Base-by-base conservation (phyloP, 371 early-diverging fungal species). In the Rhizopus microsporus region DNA sequence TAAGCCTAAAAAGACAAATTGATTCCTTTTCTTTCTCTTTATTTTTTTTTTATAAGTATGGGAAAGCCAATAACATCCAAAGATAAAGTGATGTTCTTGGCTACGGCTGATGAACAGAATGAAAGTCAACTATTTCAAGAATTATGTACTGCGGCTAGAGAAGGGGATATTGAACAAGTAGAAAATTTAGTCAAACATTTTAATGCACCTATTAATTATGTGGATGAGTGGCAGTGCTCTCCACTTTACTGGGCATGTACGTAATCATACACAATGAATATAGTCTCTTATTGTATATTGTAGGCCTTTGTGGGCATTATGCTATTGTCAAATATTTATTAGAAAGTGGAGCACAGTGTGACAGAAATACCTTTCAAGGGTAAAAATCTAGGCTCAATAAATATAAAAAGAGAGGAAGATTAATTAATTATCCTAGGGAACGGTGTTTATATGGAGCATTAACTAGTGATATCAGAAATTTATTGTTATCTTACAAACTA, bases 171-270 rank as follows among this genome's bases (percentile, higher is more conserved):
- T 17, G 72, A 77, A 35, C 66, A 68, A 55, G 62, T 65, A 5
- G 69, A 73, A 51, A 67, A 63, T 46, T 59, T 77, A 29, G 71
- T 77, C 13, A 45, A 54, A n/a, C 64, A 67, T 49, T 71, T 71
- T 56, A 66, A 66, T n/a, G 71, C 68, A 1, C 71, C 71, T 23
- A 67, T 77, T 34, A 73, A 77, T 59, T 10, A 50, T 29, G 68
- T 71, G 10, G 77, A 77, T 43, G 39, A 48, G 1, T 77, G 71
- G 69, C 74, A 77, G 38, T 68, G 74, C 31, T 68, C 63, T 5
- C 72, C 77, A 3, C 44, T 77, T n/a, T 77, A 71, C 54, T 70
- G 71, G 54, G 67, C 72, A 9, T 77, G 77, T 73, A 65, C 52
- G 67, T 59, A 34, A 32, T 40, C 31, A 51, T 31, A 16, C 1